Conservation (phyloP, 1,139 yeast genomes). For the Candida sanyaensis region DNA sequence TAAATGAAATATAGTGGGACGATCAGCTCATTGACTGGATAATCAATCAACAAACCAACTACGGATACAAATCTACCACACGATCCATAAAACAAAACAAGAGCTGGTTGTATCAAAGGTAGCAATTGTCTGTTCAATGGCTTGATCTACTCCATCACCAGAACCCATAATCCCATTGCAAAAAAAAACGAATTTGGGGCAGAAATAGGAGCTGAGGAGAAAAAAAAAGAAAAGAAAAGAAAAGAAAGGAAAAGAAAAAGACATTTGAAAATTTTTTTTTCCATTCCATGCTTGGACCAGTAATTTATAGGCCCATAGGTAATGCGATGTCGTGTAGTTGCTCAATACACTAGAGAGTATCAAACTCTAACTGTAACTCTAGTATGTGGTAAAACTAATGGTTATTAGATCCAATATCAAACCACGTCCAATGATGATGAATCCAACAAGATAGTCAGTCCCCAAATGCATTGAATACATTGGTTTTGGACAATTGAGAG, state of each 20-base stretch:
- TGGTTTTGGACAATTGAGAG: too few species aligned
- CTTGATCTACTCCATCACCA: conserved; percentile 1
- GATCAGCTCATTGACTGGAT: neutral
- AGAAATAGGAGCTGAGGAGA: neutral
- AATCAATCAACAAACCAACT: neutral
- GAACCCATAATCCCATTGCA: conserved; percentile 1
- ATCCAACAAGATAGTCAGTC: too few species aligned
- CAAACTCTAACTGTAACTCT: too few species aligned
- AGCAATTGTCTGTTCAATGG: neutral
- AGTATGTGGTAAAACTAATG: too few species aligned
- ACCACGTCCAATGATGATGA: too few species aligned
- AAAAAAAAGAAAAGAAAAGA: neutral
- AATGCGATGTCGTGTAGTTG: too few species aligned
- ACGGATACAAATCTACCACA: conserved; percentile 1
- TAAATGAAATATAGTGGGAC: neutral
- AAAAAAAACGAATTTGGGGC: neutral
- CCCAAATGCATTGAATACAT: too few species aligned
- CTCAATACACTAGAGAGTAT: too few species aligned
- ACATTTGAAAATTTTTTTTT: neutral
- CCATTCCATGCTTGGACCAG: too few species aligned
- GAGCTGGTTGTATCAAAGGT: conserved; percentile 1
- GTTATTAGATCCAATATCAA: too few species aligned
- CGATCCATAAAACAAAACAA: conserved; percentile 1
- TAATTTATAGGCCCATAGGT: too few species aligned
- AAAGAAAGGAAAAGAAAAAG: neutral